Evolutionary conservation across 2,329 filamentous ascomycete species (phyloP).

Genomic region (Cytospora paraplurivora): DNA sequence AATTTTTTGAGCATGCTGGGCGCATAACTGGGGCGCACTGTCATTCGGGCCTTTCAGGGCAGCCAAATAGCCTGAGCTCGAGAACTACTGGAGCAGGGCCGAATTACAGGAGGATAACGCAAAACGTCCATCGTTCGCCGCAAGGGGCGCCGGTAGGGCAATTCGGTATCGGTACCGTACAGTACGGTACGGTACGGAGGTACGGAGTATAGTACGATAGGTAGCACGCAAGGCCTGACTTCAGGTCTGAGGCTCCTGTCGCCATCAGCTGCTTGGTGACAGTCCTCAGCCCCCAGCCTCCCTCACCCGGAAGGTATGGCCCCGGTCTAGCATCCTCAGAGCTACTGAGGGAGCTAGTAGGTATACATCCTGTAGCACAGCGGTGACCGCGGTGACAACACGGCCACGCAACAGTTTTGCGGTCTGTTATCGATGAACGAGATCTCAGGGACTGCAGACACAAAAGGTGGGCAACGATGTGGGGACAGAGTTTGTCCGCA

Average conservation of each 20-base stretch:
- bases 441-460: slow-evolving; percentile 20
- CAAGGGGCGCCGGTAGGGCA: slow-evolving; percentile 12
- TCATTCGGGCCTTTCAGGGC: slow-evolving; percentile 23
- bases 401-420: slow-evolving; percentile 1
- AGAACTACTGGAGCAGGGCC: slow-evolving; percentile 24
- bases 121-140: slow-evolving; percentile 22
- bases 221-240: neutral
- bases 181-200: no score
- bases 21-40: slow-evolving; percentile 21
- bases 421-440: slow-evolving; percentile 19
- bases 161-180: no score
- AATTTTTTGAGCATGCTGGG: slow-evolving; percentile 23
- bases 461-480: slow-evolving; percentile 23
- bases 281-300: neutral
- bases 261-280: neutral
- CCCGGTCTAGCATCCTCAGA: slow-evolving; percentile 20
- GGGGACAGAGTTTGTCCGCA: slow-evolving; percentile 24
- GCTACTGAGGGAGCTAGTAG: slow-evolving; percentile 9
- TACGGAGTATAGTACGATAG: neutral
- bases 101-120: slow-evolving; percentile 29
- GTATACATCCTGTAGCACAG: neutral
- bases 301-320: slow-evolving; percentile 6
- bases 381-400: neutral
- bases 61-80: neutral
- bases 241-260: slow-evolving; percentile 17